Conservation (phyloP, 2,329 filamentous ascomycete genomes). For the Arachnopeziza araneosa region DNA sequence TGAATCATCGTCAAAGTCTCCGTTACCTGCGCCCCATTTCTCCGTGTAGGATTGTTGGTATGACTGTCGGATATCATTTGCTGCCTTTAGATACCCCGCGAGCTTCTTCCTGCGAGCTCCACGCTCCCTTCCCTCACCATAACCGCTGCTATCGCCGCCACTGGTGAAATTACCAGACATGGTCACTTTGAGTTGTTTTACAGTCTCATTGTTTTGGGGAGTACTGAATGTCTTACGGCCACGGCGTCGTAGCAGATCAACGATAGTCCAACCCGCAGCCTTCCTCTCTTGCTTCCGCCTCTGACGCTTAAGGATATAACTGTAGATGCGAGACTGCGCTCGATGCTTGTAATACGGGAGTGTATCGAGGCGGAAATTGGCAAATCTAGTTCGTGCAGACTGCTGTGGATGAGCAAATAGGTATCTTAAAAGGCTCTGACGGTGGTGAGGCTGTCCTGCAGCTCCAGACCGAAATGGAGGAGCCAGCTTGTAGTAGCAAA, state of each 20-base stretch:
- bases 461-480: constrained; percentile 20
- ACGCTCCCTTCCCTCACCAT: constrained; percentile 43
- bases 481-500: constrained; percentile 22
- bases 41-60: constrained; percentile 51
- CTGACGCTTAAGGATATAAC: constrained; percentile 63
- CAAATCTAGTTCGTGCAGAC: constrained; percentile 60
- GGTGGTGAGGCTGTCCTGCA: constrained; percentile 35
- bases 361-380: constrained; percentile 68
- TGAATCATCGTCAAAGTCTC: constrained; percentile 39
- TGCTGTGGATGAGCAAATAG: constrained; percentile 61
- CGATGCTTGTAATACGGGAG: constrained; percentile 65
- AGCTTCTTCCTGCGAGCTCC: constrained; percentile 75
- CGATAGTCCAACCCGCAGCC: constrained; percentile 28
- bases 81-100: constrained; percentile 65
- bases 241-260: constrained; percentile 24
- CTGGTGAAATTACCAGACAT: constrained; percentile 28
- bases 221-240: constrained; percentile 30
- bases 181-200: constrained; percentile 22
- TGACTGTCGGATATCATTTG: constrained; percentile 64
- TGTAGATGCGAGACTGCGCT: constrained; percentile 72
- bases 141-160: constrained; percentile 13
- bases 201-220: constrained; percentile 33
- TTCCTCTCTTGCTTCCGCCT: constrained; percentile 44
- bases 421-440: constrained; percentile 53
- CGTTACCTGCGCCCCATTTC: constrained; percentile 41